Percentiles rank a stretch among this genome's conserved stretches.
These are phyloP conservation scores for Hermanozyma aechmeae DNA, from an alignment of 805 yeast genomes.

Conservation along the genomic window DNA sequence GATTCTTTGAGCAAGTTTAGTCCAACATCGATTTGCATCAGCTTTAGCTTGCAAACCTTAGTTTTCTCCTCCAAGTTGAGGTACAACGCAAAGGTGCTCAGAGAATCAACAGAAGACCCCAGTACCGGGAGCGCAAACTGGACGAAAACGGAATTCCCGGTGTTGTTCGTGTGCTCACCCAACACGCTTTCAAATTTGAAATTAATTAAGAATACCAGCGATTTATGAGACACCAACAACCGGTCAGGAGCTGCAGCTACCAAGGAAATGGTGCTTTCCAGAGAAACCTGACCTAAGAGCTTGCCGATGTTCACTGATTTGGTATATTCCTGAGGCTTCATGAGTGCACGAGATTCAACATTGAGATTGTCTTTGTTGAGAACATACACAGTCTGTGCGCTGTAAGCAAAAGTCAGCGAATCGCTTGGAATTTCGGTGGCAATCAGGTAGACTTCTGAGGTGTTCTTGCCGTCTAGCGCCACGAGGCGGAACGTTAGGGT, in stretches of 20 bases:
- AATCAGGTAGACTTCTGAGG: background rate
- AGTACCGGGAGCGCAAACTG: slow-evolving; percentile 19
- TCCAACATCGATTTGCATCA: slow-evolving; percentile 51
- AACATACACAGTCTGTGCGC: too few species aligned
- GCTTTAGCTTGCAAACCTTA: slow-evolving; percentile 33
- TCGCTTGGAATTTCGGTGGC: too few species aligned
- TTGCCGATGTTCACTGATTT: slow-evolving; percentile 3
- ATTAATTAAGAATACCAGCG: slow-evolving; percentile 35
- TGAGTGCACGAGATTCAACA: too few species aligned
- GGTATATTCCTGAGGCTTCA: slow-evolving; percentile 11
- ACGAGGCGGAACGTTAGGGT: background rate
- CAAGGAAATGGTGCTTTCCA: too few species aligned
- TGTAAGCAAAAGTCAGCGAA: too few species aligned
- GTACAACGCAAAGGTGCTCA: slow-evolving; percentile 32
- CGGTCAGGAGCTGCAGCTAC: slow-evolving; percentile 36
- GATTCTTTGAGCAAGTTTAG: slow-evolving; percentile 60
- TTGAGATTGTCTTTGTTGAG: too few species aligned
- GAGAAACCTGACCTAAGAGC: background rate
- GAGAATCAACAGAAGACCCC: slow-evolving; percentile 34
- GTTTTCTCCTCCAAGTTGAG: slow-evolving; percentile 33
- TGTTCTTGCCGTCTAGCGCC: background rate
- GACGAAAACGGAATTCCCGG: slow-evolving; percentile 14
- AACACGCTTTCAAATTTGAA: slow-evolving; percentile 33
- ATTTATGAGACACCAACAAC: slow-evolving; percentile 31
- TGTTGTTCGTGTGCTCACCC: slow-evolving; percentile 17